Evolutionary conservation across 257 asterid species (phyloP), one percentile per base, ranked within the genome.

Genomic region (Leptodermis oblonga): DNA sequence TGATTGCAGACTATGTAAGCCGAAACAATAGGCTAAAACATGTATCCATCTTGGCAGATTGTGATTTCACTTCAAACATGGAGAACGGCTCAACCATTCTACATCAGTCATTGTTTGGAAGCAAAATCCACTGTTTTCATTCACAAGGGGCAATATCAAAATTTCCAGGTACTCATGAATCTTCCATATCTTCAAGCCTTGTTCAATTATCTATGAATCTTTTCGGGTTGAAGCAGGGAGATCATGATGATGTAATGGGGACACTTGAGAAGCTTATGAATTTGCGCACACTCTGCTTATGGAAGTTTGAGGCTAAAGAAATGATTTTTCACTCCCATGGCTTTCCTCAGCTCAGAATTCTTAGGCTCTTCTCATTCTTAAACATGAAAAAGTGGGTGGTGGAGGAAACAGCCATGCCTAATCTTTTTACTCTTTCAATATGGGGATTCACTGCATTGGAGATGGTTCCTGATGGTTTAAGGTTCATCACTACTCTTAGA

Each of bases 331-430:
- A 37, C 3, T 34, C 37, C 7, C 1, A 4, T 2, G 52, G 58
- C 22, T 80, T 83, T 59, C 67, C 18, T 8, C 31, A 70, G 25
- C 85, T 83, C 11, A 63, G 52, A 20, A 45, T 41, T n/a, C 49
- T 83, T 13, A 70, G 78, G 59, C 70, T 80, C 55, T 30, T 13
- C 4, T 60, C 46, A 9, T 70, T 83, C 70, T 42, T n/a, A 59
- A 26, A 6, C 18, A 36, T 80, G 43, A 45, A 70, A 65, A n/a
- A 17, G 4, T 43, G 79, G 74, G 42, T 1, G 33, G 68, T 70
- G 20, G 78, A 73, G 5, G 0, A 3, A 1, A 41, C 4, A 30
- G 77, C 78, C 37, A 51, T 83, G 85, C 81, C 80, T 0, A 7
- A 18, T 43, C 81, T 83, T 23, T 73, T 46, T 5, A 48, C 30